These are phyloP conservation scores for Geranomyces variabilis DNA, from an alignment of 192 early-diverging fungal species.

Conservation along the genomic window DNA sequence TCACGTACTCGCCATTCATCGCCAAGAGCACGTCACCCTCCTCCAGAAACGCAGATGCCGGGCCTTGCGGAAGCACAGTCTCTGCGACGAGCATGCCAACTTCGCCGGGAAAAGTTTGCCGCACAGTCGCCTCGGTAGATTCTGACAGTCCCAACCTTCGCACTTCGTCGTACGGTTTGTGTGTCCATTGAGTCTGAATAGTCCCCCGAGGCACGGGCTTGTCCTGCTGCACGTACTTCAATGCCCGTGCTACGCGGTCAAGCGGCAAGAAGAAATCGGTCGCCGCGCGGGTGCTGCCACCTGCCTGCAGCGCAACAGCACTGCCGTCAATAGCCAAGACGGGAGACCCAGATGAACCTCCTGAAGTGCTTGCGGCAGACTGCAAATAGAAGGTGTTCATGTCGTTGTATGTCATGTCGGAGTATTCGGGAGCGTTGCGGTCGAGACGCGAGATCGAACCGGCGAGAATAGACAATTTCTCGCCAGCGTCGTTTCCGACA, in stretches of 20 bases:
- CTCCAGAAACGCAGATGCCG: conserved; percentile 65
- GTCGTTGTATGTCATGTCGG: conserved; percentile 68
- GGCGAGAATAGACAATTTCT: conserved; percentile 78
- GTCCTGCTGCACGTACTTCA: conserved; percentile 39
- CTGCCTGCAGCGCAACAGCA: conserved; percentile 81
- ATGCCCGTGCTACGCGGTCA: conserved; percentile 57
- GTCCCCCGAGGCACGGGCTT: conserved; percentile 60
- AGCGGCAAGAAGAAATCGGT: conserved; percentile 87
- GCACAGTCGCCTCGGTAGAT: conserved; percentile 64
- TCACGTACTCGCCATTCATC: conserved; percentile 72
- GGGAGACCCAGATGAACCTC: conserved; percentile 77
- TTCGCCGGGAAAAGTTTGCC: conserved; percentile 62
- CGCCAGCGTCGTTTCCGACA: conserved; percentile 78
- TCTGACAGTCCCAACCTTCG: conserved; percentile 68
- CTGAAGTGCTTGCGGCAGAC: conserved; percentile 75
- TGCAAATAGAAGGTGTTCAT: conserved; percentile 72
- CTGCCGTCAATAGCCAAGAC: conserved; percentile 81
- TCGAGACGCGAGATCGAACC: conserved; percentile 82
- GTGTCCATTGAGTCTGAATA: conserved; percentile 72
- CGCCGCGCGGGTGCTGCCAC: conserved; percentile 68
- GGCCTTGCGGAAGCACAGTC: conserved; percentile 73
- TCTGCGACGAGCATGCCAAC: conserved; percentile 83
- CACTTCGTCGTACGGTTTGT: conserved; percentile 78
- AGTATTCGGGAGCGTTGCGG: conserved; percentile 81
- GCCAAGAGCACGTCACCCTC: conserved; percentile 77